Base-by-base conservation (phyloP, 306 rosid genomes). In the Sesbania bispinosa region DNA sequence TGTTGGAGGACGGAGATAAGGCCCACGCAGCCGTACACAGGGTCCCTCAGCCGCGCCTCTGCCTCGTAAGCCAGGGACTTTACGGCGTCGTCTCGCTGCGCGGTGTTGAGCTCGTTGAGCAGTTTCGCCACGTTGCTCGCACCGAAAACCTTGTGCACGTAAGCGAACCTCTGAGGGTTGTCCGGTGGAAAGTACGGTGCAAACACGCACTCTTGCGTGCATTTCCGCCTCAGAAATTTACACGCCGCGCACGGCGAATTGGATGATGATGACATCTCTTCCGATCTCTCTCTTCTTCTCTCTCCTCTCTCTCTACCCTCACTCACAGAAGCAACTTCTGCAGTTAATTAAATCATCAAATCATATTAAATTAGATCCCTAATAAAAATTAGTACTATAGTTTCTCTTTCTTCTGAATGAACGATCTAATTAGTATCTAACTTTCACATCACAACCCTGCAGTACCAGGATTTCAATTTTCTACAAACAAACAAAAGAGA, bases 161-260 rank as follows among this genome's bases (percentile, higher is more conserved):
- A 87, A n/a, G 83, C 72, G 15, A 93, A 93, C 64, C 90, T 84
- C 72, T 88, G 96, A 0, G 92, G 97, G 61, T 93, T 87, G 73
- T 93, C 98, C 15, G 98, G 97, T 36, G 98, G 98, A 74, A 93
- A 93, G 69, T 90, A 93, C 7, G 98, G 98, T 0, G 98, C 98
- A 52, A 88, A 93, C 43, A 87, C 96, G 76, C 98, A 93, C 70
- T 93, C 97, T 55, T 86, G 93, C 13, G 98, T 90, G 87, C 98
- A 93, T 38, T 90, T 93, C 41, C 96, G 75, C 79, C 98, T 46
- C 10, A 78, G 89, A 19, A 54, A 80, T 79, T 93, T 93, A 81
- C 98, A 93, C 53, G 98, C 97, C 23, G 96, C 98, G 77, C 97
- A 93, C 63, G 98, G 98, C 5, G 97, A 76, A 53, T 80, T 87